These are phyloP conservation scores for Chlamydomonas reinhardtii DNA, from an alignment of 163 green algal genomes.

Conservation along the genomic window DNA sequence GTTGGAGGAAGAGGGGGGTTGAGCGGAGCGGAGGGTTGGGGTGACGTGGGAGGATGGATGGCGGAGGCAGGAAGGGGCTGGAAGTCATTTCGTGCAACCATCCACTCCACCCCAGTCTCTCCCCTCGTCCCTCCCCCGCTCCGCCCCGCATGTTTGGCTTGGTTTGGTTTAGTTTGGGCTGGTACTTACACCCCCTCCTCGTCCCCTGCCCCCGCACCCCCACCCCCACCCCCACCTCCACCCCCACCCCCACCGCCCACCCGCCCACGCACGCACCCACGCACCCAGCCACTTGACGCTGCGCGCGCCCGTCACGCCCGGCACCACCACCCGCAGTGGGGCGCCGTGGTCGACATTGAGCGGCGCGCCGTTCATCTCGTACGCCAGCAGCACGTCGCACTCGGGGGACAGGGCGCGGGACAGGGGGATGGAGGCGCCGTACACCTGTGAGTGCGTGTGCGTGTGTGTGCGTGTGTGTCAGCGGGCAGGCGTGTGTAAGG, in stretches of 20 bases:
- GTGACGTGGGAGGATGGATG: no score
- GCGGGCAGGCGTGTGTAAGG: background rate
- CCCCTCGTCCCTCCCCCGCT: no score
- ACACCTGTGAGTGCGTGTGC: slow-evolving; percentile 46
- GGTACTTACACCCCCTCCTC: background rate
- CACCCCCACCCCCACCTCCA: background rate
- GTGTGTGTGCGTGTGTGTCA: background rate
- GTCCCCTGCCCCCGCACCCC: no score
- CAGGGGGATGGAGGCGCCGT: slow-evolving; percentile 84
- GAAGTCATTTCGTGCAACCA: no score
- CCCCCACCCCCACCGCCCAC: background rate
- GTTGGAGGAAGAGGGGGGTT: no score
- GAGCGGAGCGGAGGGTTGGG: no score
- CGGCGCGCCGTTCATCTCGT: slow-evolving; percentile 92
- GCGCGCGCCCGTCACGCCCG: slow-evolving; percentile 48
- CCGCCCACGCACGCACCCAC: background rate
- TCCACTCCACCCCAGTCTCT: no score
- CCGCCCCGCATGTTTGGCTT: no score
- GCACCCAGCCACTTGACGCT: slow-evolving; percentile 85
- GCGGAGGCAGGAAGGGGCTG: no score
- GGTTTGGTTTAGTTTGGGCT: no score
- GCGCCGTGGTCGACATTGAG: slow-evolving; percentile 86
- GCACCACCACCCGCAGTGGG: slow-evolving; percentile 86
- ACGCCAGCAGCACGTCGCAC: slow-evolving; percentile 89
- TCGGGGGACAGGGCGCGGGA: slow-evolving; percentile 54